Percentiles rank a stretch among this genome's conserved stretches.
Evolutionary conservation across 2,329 filamentous ascomycete species (phyloP).

Genomic region (Microdochium nivale): DNA sequence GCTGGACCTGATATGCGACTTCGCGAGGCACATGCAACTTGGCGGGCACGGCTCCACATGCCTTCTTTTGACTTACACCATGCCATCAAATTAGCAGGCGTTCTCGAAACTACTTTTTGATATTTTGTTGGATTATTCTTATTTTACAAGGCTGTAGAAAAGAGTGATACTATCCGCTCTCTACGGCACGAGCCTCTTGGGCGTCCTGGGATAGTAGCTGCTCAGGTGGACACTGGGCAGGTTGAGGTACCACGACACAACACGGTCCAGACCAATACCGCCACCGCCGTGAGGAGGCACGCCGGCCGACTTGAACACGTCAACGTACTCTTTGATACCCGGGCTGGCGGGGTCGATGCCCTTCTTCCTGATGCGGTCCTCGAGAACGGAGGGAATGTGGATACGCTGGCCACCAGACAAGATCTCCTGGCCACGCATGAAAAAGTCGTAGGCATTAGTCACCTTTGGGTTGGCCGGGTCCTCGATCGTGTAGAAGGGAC

Average conservation of each 20-base stretch:
- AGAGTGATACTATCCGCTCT: background rate
- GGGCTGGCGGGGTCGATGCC: conserved; percentile 68
- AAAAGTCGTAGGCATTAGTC: conserved; percentile 57
- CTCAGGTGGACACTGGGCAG: conserved; percentile 51
- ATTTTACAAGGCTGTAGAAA: no score
- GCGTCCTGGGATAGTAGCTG: conserved; percentile 49
- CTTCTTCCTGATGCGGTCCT: conserved; percentile 67
- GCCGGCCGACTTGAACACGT: conserved; percentile 71
- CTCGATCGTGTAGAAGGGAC: conserved; percentile 82
- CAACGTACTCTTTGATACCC: conserved; percentile 85
- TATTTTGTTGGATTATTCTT: background rate
- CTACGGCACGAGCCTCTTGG: conserved; percentile 48
- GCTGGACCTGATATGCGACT: background rate
- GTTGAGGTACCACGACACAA: conserved; percentile 60
- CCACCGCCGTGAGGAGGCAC: conserved; percentile 87
- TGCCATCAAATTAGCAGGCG: no score
- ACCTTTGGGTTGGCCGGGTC: conserved; percentile 50
- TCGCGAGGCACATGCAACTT: background rate
- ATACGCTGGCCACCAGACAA: conserved; percentile 89
- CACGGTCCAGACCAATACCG: conserved; percentile 82
- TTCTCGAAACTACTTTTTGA: no score
- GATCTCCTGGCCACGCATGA: conserved; percentile 89
- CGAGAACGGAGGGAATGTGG: conserved; percentile 67
- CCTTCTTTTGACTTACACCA: background rate
- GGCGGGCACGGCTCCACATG: background rate